A percentile compares a stretch with the other conserved stretches of the same genome.
phyloP scores from a whole-genome alignment of 176 grass and related monocot species.

The Oryza glaberrima region DNA sequence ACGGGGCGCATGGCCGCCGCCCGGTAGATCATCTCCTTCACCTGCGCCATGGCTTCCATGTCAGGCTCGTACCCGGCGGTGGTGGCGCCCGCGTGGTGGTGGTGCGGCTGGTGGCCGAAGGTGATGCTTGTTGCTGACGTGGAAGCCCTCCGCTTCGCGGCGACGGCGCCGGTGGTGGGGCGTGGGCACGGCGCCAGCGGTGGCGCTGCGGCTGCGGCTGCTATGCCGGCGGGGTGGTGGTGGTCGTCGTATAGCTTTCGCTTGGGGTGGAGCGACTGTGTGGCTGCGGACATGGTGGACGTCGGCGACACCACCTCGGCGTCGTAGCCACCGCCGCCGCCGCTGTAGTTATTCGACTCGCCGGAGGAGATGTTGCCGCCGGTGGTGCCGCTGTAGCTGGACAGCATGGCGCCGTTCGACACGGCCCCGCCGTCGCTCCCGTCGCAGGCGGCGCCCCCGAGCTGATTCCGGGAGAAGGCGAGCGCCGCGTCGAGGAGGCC shows the following conservation, averaged over 20 bases:
- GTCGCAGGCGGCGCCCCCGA: background rate
- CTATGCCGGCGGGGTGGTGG: background rate
- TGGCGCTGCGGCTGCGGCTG: background rate
- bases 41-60: conserved; percentile 81
- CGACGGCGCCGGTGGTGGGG: background rate
- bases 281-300: conserved; percentile 51
- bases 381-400: conserved; percentile 54
- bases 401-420: conserved; percentile 50
- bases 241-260: conserved; percentile 47
- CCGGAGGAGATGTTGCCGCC: conserved; percentile 78
- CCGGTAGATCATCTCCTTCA: conserved; percentile 91
- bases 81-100: background rate
- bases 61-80: conserved; percentile 58
- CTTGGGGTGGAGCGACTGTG: conserved; percentile 23
- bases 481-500: conserved; percentile 50
- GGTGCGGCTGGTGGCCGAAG: conserved; percentile 29
- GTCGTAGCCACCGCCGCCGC: conserved; percentile 34
- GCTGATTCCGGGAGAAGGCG: conserved; percentile 36
- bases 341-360: conserved; percentile 63
- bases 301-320: conserved; percentile 69
- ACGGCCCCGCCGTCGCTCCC: conserved; percentile 4
- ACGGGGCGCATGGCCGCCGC: conserved; percentile 80
- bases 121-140: conserved; percentile 42
- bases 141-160: conserved; percentile 15
- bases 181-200: background rate